Conservation (phyloP, 2,329 filamentous ascomycete species). For the Exutisphaerella laricina region DNA sequence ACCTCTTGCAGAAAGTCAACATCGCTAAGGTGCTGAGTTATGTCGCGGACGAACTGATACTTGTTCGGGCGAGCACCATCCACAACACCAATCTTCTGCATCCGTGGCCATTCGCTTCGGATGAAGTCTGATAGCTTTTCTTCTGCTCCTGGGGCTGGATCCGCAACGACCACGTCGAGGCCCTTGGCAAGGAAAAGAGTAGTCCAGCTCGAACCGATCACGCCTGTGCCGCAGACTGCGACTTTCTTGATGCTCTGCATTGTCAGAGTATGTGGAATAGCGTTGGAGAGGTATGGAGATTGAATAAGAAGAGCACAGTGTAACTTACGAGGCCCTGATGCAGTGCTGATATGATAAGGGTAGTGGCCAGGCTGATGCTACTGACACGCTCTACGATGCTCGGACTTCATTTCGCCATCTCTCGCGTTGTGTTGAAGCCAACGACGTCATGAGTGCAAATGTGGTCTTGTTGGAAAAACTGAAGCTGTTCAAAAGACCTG, state of each 20-base stretch:
- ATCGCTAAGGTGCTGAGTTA: slow-evolving; percentile 13
- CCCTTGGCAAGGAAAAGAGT: slow-evolving; percentile 38
- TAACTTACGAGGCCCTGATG: background rate
- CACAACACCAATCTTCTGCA: slow-evolving; percentile 15
- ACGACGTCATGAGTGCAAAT: background rate
- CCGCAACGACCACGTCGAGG: slow-evolving; percentile 39
- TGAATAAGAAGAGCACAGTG: background rate
- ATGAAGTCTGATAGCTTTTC: slow-evolving; percentile 27
- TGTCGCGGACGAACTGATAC: slow-evolving; percentile 21
- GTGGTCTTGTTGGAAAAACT: background rate
- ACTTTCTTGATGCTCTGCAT: slow-evolving; percentile 20
- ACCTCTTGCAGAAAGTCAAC: slow-evolving; percentile 37
- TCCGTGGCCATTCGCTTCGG: slow-evolving; percentile 20
- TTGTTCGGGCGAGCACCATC: slow-evolving; percentile 14
- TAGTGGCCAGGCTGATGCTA: background rate
- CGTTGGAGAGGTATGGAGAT: no score
- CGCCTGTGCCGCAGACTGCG: slow-evolving; percentile 36
- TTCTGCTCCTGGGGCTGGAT: slow-evolving; percentile 36
- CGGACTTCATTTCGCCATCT: background rate
- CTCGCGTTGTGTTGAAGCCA: background rate
- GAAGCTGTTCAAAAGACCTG: slow-evolving; percentile 1
- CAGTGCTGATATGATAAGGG: background rate
- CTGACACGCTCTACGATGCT: background rate
- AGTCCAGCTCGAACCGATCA: slow-evolving; percentile 41
- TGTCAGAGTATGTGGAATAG: background rate